Evolutionary conservation across 441 rosid genomes (phyloP), one percentile per base, ranked within the genome.

Genomic region (Dalechampia spathulata): DNA sequence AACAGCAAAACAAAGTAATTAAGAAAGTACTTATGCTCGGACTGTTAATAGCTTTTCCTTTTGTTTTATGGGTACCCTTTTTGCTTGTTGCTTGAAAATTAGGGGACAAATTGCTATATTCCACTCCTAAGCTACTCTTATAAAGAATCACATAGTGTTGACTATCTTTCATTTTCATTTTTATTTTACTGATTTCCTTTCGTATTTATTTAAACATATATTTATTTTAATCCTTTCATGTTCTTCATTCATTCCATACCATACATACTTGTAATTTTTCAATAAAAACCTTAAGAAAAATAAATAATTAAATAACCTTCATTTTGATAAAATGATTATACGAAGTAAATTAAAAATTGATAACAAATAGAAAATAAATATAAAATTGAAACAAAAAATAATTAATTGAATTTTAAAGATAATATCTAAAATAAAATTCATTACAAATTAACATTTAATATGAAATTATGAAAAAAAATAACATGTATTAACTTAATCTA

Each of bases 51-150:
- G n/a, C n/a, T n/a, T n/a, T n/a, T n/a, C n/a, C 20, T 49, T 60
- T 55, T 49, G 40, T 63, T 65, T 61, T 41, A 12, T 53, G n/a
- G 30, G 0, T 16, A 14, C 30, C 14, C 52, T 49, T 54, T n/a
- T 53, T 54, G 42, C 28, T 66, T 55, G 38, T 32, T 67, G 67
- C 61, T 68, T 23, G 19, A 49, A 54, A 58, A 61, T 30, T 27
- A 37, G 55, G 64, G 49, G 49, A 66, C 61, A 62, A 37, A 2
- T n/a, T 1, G 50, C 30, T 54, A 7, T 38, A 37, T 46, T 43
- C 47, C 55, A 30, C 16, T 32, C 14, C n/a, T 25, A n/a, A 50
- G 1, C 25, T 37, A 7, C 11, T 17, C 13, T 42, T 40, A 14
- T 40, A 9, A 38, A 3, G 3, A 8, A 38, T 38, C 41, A 14